Evolutionary conservation across 2,329 filamentous ascomycete species (phyloP).

Genomic region (Diaporthe sp.): DNA sequence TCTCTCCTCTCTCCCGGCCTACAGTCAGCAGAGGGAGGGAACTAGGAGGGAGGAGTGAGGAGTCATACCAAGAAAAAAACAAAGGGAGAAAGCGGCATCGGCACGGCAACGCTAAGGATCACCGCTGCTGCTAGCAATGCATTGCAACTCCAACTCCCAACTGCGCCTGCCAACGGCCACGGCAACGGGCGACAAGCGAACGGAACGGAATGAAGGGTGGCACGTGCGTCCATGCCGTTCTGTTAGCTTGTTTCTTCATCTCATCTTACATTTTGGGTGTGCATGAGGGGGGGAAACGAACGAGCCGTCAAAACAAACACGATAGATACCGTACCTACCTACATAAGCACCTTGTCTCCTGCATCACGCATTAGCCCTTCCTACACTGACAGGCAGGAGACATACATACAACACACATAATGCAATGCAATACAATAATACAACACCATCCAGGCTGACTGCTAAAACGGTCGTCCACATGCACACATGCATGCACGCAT

Average conservation of each 20-base stretch:
- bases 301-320: background rate
- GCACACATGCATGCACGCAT: background rate
- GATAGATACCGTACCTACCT: background rate
- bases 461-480: background rate
- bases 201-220: conserved; percentile 44
- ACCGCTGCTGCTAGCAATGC: background rate
- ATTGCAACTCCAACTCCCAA: background rate
- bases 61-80: conserved; percentile 20
- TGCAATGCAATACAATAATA: conserved; percentile 9
- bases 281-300: background rate
- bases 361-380: background rate
- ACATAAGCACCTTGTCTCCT: conserved; percentile 3
- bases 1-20: background rate
- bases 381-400: background rate
- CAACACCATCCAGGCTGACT: background rate
- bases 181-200: background rate
- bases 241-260: background rate
- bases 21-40: background rate
- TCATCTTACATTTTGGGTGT: conserved; percentile 1
- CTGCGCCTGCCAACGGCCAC: background rate
- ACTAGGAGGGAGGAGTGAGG: too few relatives aligned
- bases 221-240: conserved; percentile 58
- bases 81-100: conserved; percentile 11
- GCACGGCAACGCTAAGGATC: conserved; percentile 19
- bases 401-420: background rate